A percentile compares a stretch with the other conserved stretches of the same genome.
Conservation (phyloP, 371 early-diverging fungal genomes). For the Smittium culicis region DNA sequence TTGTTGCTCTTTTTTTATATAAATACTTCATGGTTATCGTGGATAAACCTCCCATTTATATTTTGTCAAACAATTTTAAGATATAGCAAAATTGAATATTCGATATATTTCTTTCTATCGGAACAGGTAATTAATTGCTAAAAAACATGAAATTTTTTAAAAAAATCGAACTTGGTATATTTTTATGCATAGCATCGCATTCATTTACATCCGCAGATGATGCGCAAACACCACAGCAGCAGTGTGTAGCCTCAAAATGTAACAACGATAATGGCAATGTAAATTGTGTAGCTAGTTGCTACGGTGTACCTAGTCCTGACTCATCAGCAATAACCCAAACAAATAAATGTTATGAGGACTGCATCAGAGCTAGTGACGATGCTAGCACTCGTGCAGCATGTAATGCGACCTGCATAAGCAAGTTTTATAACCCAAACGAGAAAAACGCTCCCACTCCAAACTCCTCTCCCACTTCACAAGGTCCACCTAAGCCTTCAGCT, state of each 20-base stretch:
- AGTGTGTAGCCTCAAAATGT: slow-evolving; percentile 26
- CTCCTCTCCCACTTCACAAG: not conserved
- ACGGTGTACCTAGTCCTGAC: slow-evolving; percentile 28
- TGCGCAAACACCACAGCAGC: slow-evolving; percentile 1
- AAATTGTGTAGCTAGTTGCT: slow-evolving; percentile 31
- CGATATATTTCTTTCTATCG: too few species aligned
- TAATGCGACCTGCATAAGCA: slow-evolving; percentile 20
- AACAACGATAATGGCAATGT: slow-evolving; percentile 15
- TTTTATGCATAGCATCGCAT: not conserved
- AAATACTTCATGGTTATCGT: too few species aligned
- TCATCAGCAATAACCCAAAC: slow-evolving; percentile 21
- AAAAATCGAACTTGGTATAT: too few species aligned
- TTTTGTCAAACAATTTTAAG: too few species aligned
- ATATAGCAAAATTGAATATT: too few species aligned
- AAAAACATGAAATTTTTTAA: too few species aligned
- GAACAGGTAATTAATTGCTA: not conserved
- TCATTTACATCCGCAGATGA: slow-evolving; percentile 4
- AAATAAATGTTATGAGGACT: slow-evolving; percentile 25
- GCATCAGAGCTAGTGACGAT: slow-evolving; percentile 16
- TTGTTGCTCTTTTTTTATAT: too few species aligned
- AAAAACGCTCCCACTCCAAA: not conserved
- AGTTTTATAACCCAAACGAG: slow-evolving; percentile 25
- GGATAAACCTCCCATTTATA: too few species aligned
- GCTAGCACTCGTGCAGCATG: slow-evolving; percentile 19
- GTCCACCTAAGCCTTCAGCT: not conserved